Conservation (phyloP, 192 early-diverging fungal species). For the Umbelopsis ramanniana region DNA sequence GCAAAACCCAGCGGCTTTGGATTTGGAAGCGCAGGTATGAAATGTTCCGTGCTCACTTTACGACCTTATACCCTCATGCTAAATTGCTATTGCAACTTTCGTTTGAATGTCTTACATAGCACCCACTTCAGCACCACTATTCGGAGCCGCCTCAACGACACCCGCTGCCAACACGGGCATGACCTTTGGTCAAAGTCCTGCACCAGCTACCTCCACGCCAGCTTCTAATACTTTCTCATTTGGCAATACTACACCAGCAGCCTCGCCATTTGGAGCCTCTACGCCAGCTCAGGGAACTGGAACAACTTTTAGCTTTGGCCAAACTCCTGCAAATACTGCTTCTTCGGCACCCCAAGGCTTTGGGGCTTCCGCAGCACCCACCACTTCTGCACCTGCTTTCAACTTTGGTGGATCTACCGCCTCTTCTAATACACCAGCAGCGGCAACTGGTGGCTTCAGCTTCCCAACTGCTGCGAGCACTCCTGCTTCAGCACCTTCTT, state of each 20-base stretch:
- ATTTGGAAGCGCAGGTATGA: not conserved
- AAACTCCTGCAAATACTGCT: not conserved
- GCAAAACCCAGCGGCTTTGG: not conserved
- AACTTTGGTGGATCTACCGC: slow-evolving; percentile 22
- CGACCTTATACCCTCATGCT: too few species aligned
- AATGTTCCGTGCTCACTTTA: too few species aligned
- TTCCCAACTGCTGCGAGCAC: slow-evolving; percentile 27
- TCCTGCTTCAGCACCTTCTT: slow-evolving; percentile 18
- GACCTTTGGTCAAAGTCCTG: not conserved
- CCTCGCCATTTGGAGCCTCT: not conserved
- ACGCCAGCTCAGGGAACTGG: not conserved
- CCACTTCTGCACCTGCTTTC: slow-evolving; percentile 19
- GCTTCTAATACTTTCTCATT: slow-evolving; percentile 12
- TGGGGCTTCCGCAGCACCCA: slow-evolving; percentile 4
- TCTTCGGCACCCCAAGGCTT: not conserved
- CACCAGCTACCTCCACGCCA: slow-evolving; percentile 4
- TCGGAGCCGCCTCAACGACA: slow-evolving; percentile 1
- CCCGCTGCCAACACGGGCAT: not conserved
- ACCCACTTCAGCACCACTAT: not conserved
- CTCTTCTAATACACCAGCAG: slow-evolving; percentile 25
- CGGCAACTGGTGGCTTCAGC: slow-evolving; percentile 23
- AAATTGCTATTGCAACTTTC: too few species aligned
- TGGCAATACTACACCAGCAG: slow-evolving; percentile 22
- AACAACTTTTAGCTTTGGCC: not conserved
- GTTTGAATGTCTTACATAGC: not conserved